Base-by-base conservation (phyloP, 2,329 filamentous ascomycete species). In the Zalaria obscura region DNA sequence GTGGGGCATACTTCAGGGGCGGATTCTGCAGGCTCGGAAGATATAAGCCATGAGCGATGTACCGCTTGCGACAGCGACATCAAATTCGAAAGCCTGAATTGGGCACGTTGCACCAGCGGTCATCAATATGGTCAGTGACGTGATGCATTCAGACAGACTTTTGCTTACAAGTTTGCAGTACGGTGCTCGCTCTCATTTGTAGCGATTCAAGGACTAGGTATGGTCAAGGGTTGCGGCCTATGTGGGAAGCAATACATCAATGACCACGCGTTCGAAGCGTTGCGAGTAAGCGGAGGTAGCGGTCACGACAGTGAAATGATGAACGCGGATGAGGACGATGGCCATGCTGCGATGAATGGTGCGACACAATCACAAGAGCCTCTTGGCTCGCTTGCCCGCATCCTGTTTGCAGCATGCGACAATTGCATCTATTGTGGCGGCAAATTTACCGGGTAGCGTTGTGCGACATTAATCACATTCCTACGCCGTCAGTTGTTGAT, bases 121-220 rank as follows among this genome's bases (percentile, higher is more conserved):
- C 73, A 77, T 57, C 45, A 68, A 35, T 75, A 72, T 44, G 55
- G 67, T 68, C 56, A 46, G 60, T 52, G 5, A 11, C 11, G 7
- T 25, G 18, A 11, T 25, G 5, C 4, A 35, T 11, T 18, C 5
- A 4, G 5, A 9, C 27, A 8, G 37, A 7, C 7, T 38, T 10
- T 28, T 11, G 28, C 39, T 54, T 41, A 49, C 36, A 10, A 33
- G 27, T 28, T 38, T 25, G 27, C 45, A 69, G 66, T 59, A n/a
- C 63, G 73, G 31, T 77, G 73, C 48, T 63, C 62, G 8, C 47
- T 76, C 25, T 72, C 68, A n/a, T 69, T 73, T 40, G 49, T 74
- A 4, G 61, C 70, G 1, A 73, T 76, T 5, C 71, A 75, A 50
- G 63, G 67, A 29, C 71, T 73, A 3, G 65, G 65, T 2, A 59